Percentiles rank a stretch among this genome's conserved stretches.
Evolutionary conservation across 2,329 filamentous ascomycete species (phyloP).

Genomic region (Verticillium alfalfae): DNA sequence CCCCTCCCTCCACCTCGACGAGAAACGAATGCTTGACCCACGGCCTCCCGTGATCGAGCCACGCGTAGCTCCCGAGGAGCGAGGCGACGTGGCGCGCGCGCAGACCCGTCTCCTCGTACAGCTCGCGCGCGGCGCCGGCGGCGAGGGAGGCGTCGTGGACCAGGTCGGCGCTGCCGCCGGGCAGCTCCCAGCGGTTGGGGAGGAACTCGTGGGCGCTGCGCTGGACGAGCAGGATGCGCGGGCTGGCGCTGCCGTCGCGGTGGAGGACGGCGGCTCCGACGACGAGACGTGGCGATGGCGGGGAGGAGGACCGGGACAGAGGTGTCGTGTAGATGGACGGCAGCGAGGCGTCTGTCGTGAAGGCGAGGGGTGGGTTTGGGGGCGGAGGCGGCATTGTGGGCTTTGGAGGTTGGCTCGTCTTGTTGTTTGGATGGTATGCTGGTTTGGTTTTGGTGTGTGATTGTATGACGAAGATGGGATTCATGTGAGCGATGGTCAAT

Average conservation of each 20-base stretch:
- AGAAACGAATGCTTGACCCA: constrained; percentile 30
- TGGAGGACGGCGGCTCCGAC: constrained; percentile 9
- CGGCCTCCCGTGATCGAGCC: constrained; percentile 3
- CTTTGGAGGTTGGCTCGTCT: background rate
- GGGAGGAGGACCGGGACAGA: background rate
- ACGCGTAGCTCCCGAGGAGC: constrained; percentile 23
- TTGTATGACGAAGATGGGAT: background rate
- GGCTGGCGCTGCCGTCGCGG: background rate
- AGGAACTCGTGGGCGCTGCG: constrained; percentile 27
- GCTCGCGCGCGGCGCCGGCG: constrained; percentile 38
- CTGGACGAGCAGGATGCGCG: constrained; percentile 32
- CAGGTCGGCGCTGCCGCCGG: constrained; percentile 33
- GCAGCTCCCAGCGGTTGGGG: constrained; percentile 38
- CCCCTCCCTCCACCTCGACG: constrained; percentile 21
- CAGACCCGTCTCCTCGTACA: constrained; percentile 45
- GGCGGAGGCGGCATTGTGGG: constrained; percentile 8
- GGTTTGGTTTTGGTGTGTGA: too few relatives aligned
- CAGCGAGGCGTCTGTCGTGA: constrained; percentile 4
- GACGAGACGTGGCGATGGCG: constrained; percentile 4
- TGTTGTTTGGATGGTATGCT: too few relatives aligned
- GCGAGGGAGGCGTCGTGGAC: constrained; percentile 41
- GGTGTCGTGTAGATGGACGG: constrained; percentile 4
- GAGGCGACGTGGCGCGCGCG: constrained; percentile 31
- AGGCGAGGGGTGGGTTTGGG: constrained; percentile 7
- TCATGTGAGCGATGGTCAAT: too few relatives aligned